Evolutionary conservation across 306 rosid species (phyloP), one percentile per base, ranked within the genome.

Genomic region (Cicer bijugum): DNA sequence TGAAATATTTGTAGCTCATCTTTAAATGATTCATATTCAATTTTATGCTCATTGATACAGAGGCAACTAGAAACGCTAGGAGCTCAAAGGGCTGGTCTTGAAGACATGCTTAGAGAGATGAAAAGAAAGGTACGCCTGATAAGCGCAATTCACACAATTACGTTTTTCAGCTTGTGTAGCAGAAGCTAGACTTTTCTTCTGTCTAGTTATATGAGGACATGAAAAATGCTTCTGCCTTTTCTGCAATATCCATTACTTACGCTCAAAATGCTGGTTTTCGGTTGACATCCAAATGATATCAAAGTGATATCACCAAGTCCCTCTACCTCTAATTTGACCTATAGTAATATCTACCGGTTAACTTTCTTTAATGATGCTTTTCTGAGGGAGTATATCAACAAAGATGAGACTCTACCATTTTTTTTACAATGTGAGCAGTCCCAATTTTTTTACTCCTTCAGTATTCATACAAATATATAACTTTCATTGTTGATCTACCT

Each of bases 71-170:
- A 94, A 84, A 94, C 86, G 33, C 96, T 94, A 23, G 99, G 97
- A 85, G 93, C 99, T 71, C 97, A 94, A 82, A 87, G 99, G 70
- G 99, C 99, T 83, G 99, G 91, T 78, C 99, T 94, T 37, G 99
- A 94, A 87, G 99, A 94, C 85, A 94, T 94, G 99, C 96, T 94
- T 53, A 94, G 92, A 82, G 99, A 94, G 82, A 94, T 94, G 99
- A 94, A 92, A 86, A 90, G 99, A 79, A 94, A 94, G 98, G 98
- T 89, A 67, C 10, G 72, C 64, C 43, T 72, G 20, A 45, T 53
- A 15, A 69, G 37, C 56, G 46, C 42, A 43, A 20, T 75, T 70
- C 55, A 47, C 17, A 4, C 19, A 38, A 39, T 40, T 70, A 39
- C 7, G 11, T 44, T 48, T 57, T 66, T 71, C 37, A 33, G 53